These are phyloP conservation scores for Lachnellula suecica DNA, from an alignment of 2,329 filamentous ascomycete genomes.

Conservation along the genomic window DNA sequence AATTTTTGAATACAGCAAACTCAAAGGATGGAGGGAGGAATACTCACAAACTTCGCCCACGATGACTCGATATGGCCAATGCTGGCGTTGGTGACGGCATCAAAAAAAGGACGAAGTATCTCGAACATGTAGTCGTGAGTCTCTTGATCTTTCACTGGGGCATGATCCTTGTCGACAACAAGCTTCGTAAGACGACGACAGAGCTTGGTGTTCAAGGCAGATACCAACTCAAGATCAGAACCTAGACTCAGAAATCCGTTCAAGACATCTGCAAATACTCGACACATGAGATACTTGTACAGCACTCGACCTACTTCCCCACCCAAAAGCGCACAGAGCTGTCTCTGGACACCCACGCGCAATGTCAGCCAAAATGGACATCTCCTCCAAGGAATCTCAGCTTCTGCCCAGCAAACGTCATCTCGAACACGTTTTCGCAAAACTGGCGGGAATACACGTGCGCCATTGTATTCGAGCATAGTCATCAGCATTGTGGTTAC, in stretches of 20 bases:
- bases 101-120: conserved; percentile 28
- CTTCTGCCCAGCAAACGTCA: conserved; percentile 51
- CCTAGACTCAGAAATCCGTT: conserved; percentile 31
- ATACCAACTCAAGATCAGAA: conserved; percentile 36
- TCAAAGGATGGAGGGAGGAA: too few species aligned
- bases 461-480: conserved; percentile 55
- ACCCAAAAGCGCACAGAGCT: conserved; percentile 42
- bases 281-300: conserved; percentile 58
- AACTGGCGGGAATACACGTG: conserved; percentile 31
- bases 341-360: conserved; percentile 55
- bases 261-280: conserved; percentile 46
- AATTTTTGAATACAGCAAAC: too few species aligned
- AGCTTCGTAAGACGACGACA: conserved; percentile 58
- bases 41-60: too few species aligned
- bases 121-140: conserved; percentile 32
- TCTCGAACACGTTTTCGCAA: conserved; percentile 61
- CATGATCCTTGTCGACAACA: conserved; percentile 38
- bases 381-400: conserved; percentile 58
- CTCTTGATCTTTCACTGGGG: background rate
- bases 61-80: conserved; percentile 30
- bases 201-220: conserved; percentile 50
- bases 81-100: conserved; percentile 28
- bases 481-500: conserved; percentile 61
- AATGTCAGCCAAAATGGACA: conserved; percentile 61
- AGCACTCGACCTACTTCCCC: conserved; percentile 41